A percentile compares a stretch with the other conserved stretches of the same genome.
phyloP scores from a whole-genome alignment of 192 early-diverging fungal genomes.

The Backusella westeae region DNA sequence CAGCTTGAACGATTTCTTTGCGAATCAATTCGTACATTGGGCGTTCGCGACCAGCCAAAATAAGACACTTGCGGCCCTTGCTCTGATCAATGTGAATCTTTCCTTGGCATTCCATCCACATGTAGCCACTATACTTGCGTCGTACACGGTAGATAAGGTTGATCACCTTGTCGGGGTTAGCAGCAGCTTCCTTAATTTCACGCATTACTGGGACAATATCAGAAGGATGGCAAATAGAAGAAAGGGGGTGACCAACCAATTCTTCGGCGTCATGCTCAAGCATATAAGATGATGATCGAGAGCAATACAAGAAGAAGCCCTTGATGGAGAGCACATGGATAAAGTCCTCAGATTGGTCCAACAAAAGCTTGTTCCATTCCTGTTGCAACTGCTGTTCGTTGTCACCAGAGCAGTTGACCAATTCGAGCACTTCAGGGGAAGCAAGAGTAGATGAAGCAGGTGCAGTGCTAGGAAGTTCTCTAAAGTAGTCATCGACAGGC shows the following conservation, averaged over 20 bases:
- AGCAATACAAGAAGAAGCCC: conserved; percentile 64
- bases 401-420: conserved; percentile 28
- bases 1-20: not conserved
- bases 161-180: conserved; percentile 37
- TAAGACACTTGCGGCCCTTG: conserved; percentile 63
- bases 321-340: conserved; percentile 63
- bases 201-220: conserved; percentile 64
- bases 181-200: conserved; percentile 49
- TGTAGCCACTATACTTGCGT: conserved; percentile 51
- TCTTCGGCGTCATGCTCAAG: conserved; percentile 55
- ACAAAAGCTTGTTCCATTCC: conserved; percentile 40
- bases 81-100: conserved; percentile 60
- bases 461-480: conserved; percentile 24
- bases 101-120: conserved; percentile 64
- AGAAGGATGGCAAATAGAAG: conserved; percentile 62
- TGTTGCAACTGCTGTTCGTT: not conserved
- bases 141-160: conserved; percentile 57
- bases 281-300: conserved; percentile 35
- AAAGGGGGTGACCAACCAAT: conserved; percentile 50
- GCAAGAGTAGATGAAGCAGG: conserved; percentile 24
- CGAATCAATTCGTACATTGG: conserved; percentile 37
- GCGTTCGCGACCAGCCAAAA: conserved; percentile 57
- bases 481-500: conserved; percentile 34
- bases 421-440: conserved; percentile 29
- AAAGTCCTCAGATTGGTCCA: conserved; percentile 55